A percentile compares a stretch with the other conserved stretches of the same genome.
phyloP scores from a whole-genome alignment of 148 eudicot genomes.

The Persicaria maculosa region DNA sequence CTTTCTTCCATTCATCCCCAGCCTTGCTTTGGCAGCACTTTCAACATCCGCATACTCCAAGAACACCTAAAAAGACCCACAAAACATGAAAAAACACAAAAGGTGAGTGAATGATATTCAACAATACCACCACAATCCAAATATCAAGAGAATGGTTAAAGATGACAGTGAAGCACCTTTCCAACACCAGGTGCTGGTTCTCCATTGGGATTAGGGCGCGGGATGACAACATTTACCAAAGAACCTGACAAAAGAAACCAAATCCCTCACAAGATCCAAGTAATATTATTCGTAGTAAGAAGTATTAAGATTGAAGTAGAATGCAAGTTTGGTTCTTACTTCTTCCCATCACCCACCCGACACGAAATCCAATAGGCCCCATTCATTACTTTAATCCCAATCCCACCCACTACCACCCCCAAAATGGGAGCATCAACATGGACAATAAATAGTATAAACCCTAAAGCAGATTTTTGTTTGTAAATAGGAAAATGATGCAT shows the following conservation, averaged over 20 bases:
- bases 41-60: slow-evolving; percentile 76
- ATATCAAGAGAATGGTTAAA: neutral
- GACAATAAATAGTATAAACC: too few relatives aligned
- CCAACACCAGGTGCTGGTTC: slow-evolving; percentile 81
- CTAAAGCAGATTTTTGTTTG: too few relatives aligned
- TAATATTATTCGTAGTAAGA: neutral
- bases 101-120: neutral
- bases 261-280: neutral
- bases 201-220: slow-evolving; percentile 72
- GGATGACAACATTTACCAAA: slow-evolving; percentile 72
- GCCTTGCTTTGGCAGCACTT: slow-evolving; percentile 59
- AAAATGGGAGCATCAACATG: too few relatives aligned
- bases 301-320: neutral
- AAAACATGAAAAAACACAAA: neutral
- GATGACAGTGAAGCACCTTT: slow-evolving; percentile 30
- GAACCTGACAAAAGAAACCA: slow-evolving; percentile 35
- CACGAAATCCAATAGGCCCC: too few relatives aligned
- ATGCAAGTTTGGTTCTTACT: neutral
- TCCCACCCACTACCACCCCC: too few relatives aligned
- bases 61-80: slow-evolving; percentile 48
- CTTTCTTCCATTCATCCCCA: slow-evolving; percentile 76
- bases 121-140: neutral
- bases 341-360: too few relatives aligned
- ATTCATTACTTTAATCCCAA: too few relatives aligned
- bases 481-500: too few relatives aligned